Conservation (phyloP, 371 early-diverging fungal genomes). For the Mortierella sp. region DNA sequence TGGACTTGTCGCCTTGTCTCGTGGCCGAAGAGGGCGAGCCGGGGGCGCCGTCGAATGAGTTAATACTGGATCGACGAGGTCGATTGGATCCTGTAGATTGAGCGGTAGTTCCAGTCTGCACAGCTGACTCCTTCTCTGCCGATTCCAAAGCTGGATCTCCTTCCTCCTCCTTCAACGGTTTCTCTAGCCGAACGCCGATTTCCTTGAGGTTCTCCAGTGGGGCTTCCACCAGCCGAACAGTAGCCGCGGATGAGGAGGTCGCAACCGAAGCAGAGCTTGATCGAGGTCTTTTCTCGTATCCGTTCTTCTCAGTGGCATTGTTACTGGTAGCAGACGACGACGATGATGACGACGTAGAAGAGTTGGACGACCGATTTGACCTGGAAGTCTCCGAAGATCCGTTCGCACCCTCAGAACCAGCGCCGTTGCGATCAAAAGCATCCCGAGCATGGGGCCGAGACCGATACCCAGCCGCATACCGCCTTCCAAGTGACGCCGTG, state of each 20-base stretch:
- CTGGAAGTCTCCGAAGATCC: neutral
- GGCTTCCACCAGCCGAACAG: neutral
- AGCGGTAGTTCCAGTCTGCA: neutral
- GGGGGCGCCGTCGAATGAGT: slow-evolving; percentile 5
- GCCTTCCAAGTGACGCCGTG: slow-evolving; percentile 34
- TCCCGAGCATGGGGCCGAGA: slow-evolving; percentile 15
- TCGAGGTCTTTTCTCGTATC: neutral
- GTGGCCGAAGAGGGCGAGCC: neutral
- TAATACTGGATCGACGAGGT: slow-evolving; percentile 14
- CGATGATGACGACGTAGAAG: neutral
- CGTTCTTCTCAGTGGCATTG: neutral
- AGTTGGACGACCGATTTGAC: neutral
- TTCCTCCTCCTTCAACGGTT: neutral
- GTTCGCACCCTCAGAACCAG: neutral
- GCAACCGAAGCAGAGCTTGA: slow-evolving; percentile 15
- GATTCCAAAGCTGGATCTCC: neutral
- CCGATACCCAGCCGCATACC: slow-evolving; percentile 37
- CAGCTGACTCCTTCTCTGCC: neutral
- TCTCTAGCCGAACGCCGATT: neutral
- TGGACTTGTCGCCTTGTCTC: slow-evolving; percentile 14
- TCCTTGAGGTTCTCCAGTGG: neutral
- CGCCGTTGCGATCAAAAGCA: slow-evolving; percentile 7
- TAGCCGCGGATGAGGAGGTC: neutral
- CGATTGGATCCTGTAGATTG: neutral
- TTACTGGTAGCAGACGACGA: neutral